A percentile compares a stretch with the other conserved stretches of the same genome.
phyloP scores from a whole-genome alignment of 2,329 filamentous ascomycete genomes.

The Pseudopithomyces chartarum region DNA sequence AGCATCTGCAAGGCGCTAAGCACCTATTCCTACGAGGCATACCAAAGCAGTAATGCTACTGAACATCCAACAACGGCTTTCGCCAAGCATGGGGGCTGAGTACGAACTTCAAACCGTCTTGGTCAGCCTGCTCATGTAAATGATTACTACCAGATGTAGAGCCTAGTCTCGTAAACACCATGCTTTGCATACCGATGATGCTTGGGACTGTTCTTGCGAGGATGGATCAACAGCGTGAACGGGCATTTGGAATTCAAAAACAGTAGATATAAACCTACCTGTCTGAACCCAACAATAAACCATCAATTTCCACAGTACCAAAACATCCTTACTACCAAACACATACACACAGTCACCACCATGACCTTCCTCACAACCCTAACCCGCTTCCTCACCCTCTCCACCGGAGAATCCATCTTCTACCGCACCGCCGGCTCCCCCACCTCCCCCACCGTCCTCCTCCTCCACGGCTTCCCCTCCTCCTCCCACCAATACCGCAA shows the following conservation, averaged over 20 bases:
- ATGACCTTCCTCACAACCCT: constrained; percentile 24
- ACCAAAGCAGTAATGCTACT: not conserved
- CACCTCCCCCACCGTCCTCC: constrained; percentile 47
- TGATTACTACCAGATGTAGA: constrained; percentile 2
- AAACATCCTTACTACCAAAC: no score
- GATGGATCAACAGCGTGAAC: not conserved
- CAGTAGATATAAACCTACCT: not conserved
- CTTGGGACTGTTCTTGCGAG: not conserved
- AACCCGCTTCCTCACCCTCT: constrained; percentile 22
- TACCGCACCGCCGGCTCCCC: constrained; percentile 44
- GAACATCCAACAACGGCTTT: not conserved
- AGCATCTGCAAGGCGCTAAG: constrained; percentile 1
- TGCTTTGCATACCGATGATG: not conserved
- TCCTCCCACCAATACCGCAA: constrained; percentile 54
- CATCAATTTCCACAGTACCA: no score
- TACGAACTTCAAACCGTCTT: not conserved
- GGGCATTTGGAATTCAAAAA: not conserved
- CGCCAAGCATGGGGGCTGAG: not conserved
- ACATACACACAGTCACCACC: not conserved
- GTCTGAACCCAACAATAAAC: no score
- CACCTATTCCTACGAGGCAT: not conserved
- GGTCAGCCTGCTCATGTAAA: not conserved
- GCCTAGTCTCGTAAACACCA: not conserved
- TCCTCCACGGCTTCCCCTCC: constrained; percentile 55
- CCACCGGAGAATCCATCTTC: constrained; percentile 41